A percentile compares a stretch with the other conserved stretches of the same genome.
phyloP scores from a whole-genome alignment of 352 stramenopile genomes.

The Globisporangium spinosum region DNA sequence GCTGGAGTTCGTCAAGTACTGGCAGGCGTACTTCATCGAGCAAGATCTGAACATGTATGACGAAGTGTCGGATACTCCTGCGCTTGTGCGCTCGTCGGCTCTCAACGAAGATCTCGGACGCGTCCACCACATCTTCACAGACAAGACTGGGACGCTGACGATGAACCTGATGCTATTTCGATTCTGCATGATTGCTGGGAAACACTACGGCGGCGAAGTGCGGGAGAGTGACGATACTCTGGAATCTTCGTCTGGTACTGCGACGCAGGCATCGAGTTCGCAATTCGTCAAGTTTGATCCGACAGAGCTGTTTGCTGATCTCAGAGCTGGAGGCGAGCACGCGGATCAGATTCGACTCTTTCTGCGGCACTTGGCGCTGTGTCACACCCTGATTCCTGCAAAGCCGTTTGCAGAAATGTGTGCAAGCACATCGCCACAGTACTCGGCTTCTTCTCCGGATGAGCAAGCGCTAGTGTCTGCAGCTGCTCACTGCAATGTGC shows the following conservation, averaged over 20 bases:
- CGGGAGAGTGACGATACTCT: conserved; percentile 13
- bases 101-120: conserved; percentile 93
- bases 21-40: conserved; percentile 94
- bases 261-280: background rate
- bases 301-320: conserved; percentile 57
- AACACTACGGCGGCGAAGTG: conserved; percentile 88
- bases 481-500: conserved; percentile 72
- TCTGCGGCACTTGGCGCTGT: conserved; percentile 73
- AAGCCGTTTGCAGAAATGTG: conserved; percentile 71
- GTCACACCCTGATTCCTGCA: conserved; percentile 73
- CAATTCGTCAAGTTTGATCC: conserved; percentile 72
- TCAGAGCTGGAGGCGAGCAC: conserved; percentile 35
- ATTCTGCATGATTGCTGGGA: conserved; percentile 91
- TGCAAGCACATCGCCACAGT: conserved; percentile 66
- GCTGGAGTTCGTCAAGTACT: conserved; percentile 95
- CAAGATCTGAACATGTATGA: conserved; percentile 92
- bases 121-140: conserved; percentile 90
- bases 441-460: conserved; percentile 79
- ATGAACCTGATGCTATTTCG: conserved; percentile 97
- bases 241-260: background rate
- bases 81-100: conserved; percentile 71
- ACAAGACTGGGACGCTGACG: conserved; percentile 95
- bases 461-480: conserved; percentile 76
- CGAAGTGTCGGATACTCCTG: conserved; percentile 81
- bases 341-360: conserved; percentile 50